These are phyloP conservation scores for Fusarium brevicatenulatum DNA, from an alignment of 2,329 filamentous ascomycete genomes.

Conservation along the genomic window DNA sequence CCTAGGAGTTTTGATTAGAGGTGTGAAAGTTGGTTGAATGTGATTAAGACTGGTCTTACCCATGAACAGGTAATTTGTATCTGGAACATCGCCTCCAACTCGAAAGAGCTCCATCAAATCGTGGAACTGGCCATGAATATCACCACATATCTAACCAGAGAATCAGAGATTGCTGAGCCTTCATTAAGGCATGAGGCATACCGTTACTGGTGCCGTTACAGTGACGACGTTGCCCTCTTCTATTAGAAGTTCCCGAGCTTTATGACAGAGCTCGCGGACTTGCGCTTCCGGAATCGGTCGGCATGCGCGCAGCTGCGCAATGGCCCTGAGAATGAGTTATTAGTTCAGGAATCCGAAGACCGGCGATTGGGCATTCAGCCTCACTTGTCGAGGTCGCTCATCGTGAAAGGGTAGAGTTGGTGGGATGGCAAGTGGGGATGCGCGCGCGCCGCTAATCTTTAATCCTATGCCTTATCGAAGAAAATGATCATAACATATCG, in stretches of 20 bases:
- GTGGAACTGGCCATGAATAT: conserved; percentile 97
- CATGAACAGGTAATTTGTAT: conserved; percentile 98
- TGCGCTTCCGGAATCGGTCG: conserved; percentile 94
- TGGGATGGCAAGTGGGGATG: conserved; percentile 35
- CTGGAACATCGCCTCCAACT: conserved; percentile 91
- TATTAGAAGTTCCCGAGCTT: conserved; percentile 93
- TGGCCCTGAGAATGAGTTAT: conserved; percentile 70
- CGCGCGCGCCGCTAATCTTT: conserved; percentile 36
- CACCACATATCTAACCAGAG: conserved; percentile 80
- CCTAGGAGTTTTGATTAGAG: conserved; percentile 58
- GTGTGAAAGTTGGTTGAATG: background rate
- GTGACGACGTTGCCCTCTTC: conserved; percentile 98
- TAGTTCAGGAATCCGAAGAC: conserved; percentile 18
- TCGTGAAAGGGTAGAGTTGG: conserved; percentile 53
- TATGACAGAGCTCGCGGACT: conserved; percentile 97
- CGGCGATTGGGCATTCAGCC: conserved; percentile 33
- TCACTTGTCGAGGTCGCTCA: conserved; percentile 96
- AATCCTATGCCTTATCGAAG: conserved; percentile 8
- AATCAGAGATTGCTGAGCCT: conserved; percentile 19
- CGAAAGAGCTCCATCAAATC: conserved; percentile 97
- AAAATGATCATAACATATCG: conserved; percentile 43
- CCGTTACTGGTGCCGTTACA: conserved; percentile 93
- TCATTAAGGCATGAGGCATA: conserved; percentile 54
- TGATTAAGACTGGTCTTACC: conserved; percentile 60
- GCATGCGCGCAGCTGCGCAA: conserved; percentile 93